Percentiles rank a stretch among this genome's conserved stretches.
Conservation (phyloP, 805 yeast genomes). For the Starmerella stigmatis region DNA sequence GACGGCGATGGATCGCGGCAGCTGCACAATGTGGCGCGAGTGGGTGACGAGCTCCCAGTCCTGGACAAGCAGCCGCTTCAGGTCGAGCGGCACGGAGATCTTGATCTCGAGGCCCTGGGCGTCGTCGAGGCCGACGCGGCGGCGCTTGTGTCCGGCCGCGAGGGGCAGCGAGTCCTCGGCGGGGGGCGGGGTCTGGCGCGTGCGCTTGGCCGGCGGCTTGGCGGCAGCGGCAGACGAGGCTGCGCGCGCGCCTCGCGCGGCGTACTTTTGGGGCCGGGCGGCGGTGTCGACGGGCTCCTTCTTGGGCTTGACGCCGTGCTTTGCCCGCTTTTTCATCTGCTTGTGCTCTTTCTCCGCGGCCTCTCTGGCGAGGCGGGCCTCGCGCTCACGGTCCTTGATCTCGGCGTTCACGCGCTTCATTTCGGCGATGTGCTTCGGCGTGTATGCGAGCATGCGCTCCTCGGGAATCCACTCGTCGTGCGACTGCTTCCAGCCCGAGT, state of each 20-base stretch:
- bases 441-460: slow-evolving; percentile 56
- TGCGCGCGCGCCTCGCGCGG: background rate
- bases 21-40: slow-evolving; percentile 54
- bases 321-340: slow-evolving; percentile 8
- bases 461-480: slow-evolving; percentile 95
- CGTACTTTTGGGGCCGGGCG: background rate
- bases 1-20: slow-evolving; percentile 54
- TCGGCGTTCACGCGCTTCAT: slow-evolving; percentile 51
- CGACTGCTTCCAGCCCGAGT: slow-evolving; percentile 87
- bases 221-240: background rate
- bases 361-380: slow-evolving; percentile 17
- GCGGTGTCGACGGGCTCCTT: background rate
- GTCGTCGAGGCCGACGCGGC: slow-evolving; percentile 32
- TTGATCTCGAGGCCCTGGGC: slow-evolving; percentile 41
- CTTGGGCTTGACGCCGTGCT: background rate
- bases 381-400: slow-evolving; percentile 30
- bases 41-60: slow-evolving; percentile 92
- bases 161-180: slow-evolving; percentile 1
- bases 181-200: background rate
- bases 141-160: slow-evolving; percentile 15
- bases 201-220: background rate
- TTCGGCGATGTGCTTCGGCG: slow-evolving; percentile 53
- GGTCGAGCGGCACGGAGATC: slow-evolving; percentile 49
- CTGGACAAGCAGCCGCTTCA: slow-evolving; percentile 67
- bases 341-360: slow-evolving; percentile 16